phyloP scores from a whole-genome alignment of 495 filamentous ascomycete genomes.

The Trichocladium antarcticum region DNA sequence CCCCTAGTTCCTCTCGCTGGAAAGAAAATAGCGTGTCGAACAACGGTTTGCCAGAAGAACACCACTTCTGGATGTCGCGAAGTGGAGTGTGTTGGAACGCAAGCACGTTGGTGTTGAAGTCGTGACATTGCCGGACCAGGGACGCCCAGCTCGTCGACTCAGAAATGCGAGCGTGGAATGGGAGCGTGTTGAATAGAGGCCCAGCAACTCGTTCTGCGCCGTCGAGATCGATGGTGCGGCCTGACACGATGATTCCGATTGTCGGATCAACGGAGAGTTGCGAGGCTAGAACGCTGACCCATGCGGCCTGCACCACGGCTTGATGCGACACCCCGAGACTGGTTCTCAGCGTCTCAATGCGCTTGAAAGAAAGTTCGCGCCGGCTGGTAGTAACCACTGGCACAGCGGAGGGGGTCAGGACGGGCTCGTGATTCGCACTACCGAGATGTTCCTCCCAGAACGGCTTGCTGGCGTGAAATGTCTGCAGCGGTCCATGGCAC shows the following conservation, averaged over 20 bases:
- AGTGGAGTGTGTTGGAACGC: constrained; percentile 62
- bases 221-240: constrained; percentile 53
- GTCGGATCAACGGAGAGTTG: constrained; percentile 29
- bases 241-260: constrained; percentile 60
- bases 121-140: constrained; percentile 45
- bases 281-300: constrained; percentile 44
- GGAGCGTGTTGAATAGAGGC: constrained; percentile 84
- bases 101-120: constrained; percentile 48
- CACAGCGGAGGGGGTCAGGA: constrained; percentile 14
- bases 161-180: constrained; percentile 37
- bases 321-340: constrained; percentile 61
- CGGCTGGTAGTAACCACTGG: constrained; percentile 7
- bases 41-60: constrained; percentile 43
- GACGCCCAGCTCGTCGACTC: constrained; percentile 39
- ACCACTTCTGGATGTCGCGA: constrained; percentile 63
- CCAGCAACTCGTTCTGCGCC: constrained; percentile 61
- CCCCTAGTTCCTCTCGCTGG: constrained; percentile 35
- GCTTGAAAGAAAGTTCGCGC: constrained; percentile 20
- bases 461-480: constrained; percentile 39
- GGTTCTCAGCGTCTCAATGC: constrained; percentile 38
- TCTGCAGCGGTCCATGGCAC: constrained; percentile 47
- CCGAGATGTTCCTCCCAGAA: constrained; percentile 59
- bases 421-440: constrained; percentile 26
- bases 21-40: constrained; percentile 87
- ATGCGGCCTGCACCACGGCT: constrained; percentile 60